phyloP scores from a whole-genome alignment of 345 rosid species.

The Kernera saxatilis region DNA sequence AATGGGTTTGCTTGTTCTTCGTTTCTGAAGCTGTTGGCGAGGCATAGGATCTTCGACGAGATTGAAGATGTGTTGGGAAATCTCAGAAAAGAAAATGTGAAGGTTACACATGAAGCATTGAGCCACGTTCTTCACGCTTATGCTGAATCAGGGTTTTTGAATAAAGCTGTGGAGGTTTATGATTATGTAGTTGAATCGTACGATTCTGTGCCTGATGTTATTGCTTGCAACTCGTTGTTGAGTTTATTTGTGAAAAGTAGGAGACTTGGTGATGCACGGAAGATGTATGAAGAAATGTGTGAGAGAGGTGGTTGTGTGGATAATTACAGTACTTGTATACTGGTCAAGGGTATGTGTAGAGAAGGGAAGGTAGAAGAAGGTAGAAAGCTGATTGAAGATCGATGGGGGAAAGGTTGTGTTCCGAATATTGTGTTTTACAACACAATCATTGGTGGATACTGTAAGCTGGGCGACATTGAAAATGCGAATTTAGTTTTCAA shows the following conservation, averaged over 20 bases:
- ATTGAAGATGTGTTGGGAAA: slow-evolving; percentile 36
- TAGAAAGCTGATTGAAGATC: slow-evolving; percentile 50
- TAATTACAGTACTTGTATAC: slow-evolving; percentile 63
- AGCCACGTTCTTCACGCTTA: slow-evolving; percentile 48
- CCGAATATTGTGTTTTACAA: slow-evolving; percentile 82
- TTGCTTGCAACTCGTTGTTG: slow-evolving; percentile 71
- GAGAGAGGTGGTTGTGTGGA: slow-evolving; percentile 46
- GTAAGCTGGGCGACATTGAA: slow-evolving; percentile 42
- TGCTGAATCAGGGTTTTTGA: slow-evolving; percentile 46
- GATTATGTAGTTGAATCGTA: slow-evolving; percentile 25
- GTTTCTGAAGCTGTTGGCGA: slow-evolving; percentile 64
- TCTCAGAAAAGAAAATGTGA: slow-evolving; percentile 41
- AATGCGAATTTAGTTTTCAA: slow-evolving; percentile 43
- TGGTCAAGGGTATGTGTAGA: slow-evolving; percentile 64
- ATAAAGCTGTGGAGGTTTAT: slow-evolving; percentile 56
- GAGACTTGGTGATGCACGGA: slow-evolving; percentile 40
- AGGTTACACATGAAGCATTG: slow-evolving; percentile 54
- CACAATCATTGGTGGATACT: slow-evolving; percentile 64
- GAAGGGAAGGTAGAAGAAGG: slow-evolving; percentile 70
- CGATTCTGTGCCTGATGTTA: slow-evolving; percentile 43
- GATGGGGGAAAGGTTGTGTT: slow-evolving; percentile 74
- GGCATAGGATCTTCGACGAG: slow-evolving; percentile 44
- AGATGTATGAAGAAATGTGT: slow-evolving; percentile 63
- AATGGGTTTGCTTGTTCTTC: slow-evolving; percentile 67
- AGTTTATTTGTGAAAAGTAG: slow-evolving; percentile 33